Conservation (phyloP, 163 green algal species). For the Picocystis sp. region DNA sequence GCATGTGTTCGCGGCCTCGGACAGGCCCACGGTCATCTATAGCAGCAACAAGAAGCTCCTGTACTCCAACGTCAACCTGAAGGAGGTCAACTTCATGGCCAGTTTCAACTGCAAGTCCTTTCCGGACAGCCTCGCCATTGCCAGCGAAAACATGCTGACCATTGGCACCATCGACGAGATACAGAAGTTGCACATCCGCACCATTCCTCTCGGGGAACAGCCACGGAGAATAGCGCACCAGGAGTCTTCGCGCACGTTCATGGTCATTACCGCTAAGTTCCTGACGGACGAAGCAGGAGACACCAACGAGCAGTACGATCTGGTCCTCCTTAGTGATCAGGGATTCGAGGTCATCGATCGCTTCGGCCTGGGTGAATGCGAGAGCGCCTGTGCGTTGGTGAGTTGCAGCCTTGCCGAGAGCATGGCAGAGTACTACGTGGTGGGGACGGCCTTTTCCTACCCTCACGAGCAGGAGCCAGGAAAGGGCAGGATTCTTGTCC, state of each 20-base stretch:
- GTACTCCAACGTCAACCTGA: constrained; percentile 90
- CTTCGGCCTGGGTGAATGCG: constrained; percentile 39
- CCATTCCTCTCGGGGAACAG: constrained; percentile 75
- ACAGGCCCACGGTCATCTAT: constrained; percentile 90
- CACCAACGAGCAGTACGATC: not conserved
- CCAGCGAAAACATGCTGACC: constrained; percentile 47
- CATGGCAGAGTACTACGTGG: constrained; percentile 39
- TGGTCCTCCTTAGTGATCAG: not conserved
- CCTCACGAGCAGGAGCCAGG: constrained; percentile 65
- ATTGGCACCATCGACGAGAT: constrained; percentile 83
- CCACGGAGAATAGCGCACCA: constrained; percentile 74
- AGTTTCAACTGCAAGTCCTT: constrained; percentile 55
- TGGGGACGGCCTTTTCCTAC: constrained; percentile 63
- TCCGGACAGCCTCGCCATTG: constrained; percentile 64
- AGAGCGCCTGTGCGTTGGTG: constrained; percentile 45
- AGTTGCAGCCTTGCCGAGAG: constrained; percentile 41
- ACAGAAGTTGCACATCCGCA: constrained; percentile 91
- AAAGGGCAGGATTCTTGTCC: constrained; percentile 57
- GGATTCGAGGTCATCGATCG: constrained; percentile 44
- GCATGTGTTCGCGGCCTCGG: constrained; percentile 76
- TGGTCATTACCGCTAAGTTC: constrained; percentile 21
- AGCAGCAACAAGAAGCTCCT: constrained; percentile 75
- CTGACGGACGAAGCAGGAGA: constrained; percentile 3
- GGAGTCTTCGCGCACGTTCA: constrained; percentile 30
- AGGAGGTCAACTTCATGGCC: constrained; percentile 61